A percentile compares a stretch with the other conserved stretches of the same genome.
Conservation (phyloP, 2,329 filamentous ascomycete species). For the Westerdykella ornata region DNA sequence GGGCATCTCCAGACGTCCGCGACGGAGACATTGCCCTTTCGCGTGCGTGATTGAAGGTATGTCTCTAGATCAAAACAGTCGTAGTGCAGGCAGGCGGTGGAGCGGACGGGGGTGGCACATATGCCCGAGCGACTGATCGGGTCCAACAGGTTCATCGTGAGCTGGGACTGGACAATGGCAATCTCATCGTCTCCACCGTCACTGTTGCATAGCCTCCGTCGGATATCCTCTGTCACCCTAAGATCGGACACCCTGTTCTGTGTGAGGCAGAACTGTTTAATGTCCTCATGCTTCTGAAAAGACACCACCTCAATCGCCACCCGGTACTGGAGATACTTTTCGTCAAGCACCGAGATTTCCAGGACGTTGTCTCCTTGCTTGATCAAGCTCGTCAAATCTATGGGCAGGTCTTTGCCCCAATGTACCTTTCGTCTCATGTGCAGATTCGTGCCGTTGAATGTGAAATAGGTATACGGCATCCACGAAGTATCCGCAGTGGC, state of each 20-base stretch:
- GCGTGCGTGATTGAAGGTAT: constrained; percentile 53
- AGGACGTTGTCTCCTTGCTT: constrained; percentile 56
- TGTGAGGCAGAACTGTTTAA: constrained; percentile 26
- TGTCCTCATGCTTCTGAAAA: constrained; percentile 41
- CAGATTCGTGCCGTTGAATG: constrained; percentile 53
- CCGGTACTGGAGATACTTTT: constrained; percentile 45
- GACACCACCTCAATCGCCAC: constrained; percentile 66
- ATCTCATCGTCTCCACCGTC: constrained; percentile 53
- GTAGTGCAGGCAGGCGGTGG: constrained; percentile 62
- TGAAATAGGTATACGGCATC: constrained; percentile 62
- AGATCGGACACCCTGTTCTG: constrained; percentile 38
- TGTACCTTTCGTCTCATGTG: constrained; percentile 62
- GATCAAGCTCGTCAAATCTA: constrained; percentile 63
- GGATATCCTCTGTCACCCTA: constrained; percentile 54
- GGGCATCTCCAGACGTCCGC: constrained; percentile 81
- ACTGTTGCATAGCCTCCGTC: constrained; percentile 40
- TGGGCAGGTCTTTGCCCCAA: constrained; percentile 66
- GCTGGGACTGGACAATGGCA: constrained; percentile 34
- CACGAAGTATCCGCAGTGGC: constrained; percentile 57
- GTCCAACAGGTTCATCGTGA: constrained; percentile 43
- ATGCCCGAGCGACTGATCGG: constrained; percentile 45
- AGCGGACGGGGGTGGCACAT: constrained; percentile 66
- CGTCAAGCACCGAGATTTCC: constrained; percentile 41
- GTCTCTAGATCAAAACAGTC: constrained; percentile 88
- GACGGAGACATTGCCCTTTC: constrained; percentile 28